Evolutionary conservation across 495 filamentous ascomycete species (phyloP), one percentile per base, ranked within the genome.

Genomic region (Xylaria grammica): DNA sequence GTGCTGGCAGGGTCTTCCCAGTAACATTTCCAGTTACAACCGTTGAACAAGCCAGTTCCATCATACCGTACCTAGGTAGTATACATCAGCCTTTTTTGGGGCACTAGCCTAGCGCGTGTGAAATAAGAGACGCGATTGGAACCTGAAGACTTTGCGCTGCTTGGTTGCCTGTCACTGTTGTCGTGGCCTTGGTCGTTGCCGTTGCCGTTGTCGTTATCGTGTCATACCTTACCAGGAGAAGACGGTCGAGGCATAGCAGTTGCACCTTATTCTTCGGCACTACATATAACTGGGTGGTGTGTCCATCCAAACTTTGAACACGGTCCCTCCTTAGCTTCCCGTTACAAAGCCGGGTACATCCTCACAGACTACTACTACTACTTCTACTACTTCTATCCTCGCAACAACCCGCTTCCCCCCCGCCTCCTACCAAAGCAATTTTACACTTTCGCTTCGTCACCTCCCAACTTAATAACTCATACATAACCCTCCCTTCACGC

Each of bases 371-470:
- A 24, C 45, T 9, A 32, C 49, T n/a, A n/a, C n/a, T n/a, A n/a
- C n/a, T n/a, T n/a, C n/a, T n/a, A n/a, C 32, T 34, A 27, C 38
- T 55, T 20, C 19, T n/a, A 36, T 49, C 32, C 55, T 63, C 57
- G 66, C 65, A 49, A 67, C 61, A n/a, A n/a, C n/a, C n/a, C n/a
- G n/a, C n/a, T n/a, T n/a, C n/a, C n/a, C n/a, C n/a, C n/a, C 52
- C 62, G 19, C 60, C 44, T 34, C 40, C 20, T 27, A n/a, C 38
- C 44, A 42, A 67, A 67, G 62, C 66, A 60, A 52, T 62, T 32
- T 30, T 38, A 54, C 36, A 54, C 49, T 53, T n/a, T 20, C 61
- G 65, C 46, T 24, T 60, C 68, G 65, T 71, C 66, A 65, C 56
- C 63, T 51, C 66, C 42, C 53, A 63, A 60, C 54, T 57, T 50